Base-by-base conservation (phyloP, 345 rosid species). In the Arabis hirsuta region DNA sequence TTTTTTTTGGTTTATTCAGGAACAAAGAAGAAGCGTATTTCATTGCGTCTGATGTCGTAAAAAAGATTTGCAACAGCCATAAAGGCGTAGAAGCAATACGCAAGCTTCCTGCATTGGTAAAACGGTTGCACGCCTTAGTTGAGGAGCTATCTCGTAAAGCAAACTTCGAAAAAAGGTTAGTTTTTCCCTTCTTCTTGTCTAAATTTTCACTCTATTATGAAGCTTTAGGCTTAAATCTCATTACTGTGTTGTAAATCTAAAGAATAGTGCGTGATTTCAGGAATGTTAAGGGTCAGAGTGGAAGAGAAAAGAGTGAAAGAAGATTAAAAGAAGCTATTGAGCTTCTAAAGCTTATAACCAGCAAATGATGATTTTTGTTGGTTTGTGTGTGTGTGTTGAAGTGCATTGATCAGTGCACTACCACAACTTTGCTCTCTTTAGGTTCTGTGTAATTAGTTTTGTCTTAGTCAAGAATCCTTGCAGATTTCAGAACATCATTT, bases 1-100 rank as follows among this genome's bases (percentile, higher is more conserved):
- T 65, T 20, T 77, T 65, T 16, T 16, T 16, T 16, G 16, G 16
- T 16, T 16, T 16, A 16, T 16, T 45, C 82, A 94, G 99, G 89
- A 95, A 87, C 87, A 91, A 90, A 80, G 99, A 94, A 58, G 92
- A 91, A 60, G 90, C 89, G 12, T 89, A 80, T 67, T 95, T 89
- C 74, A 83, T 88, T 52, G 96, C 93, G 51, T 76, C 87, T 32
- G 87, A 85, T 59, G 79, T 91, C 66, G 39, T 91, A 80, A 88
- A 80, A 80, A 89, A 80, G 84, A 88, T 94, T 9, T 84, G 91
- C 69, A 77, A 63, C 4, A 81, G 75, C 20, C 68, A 38, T 7
- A 81, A 82, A 77, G 96, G 96, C 34, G 66, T 68, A 12, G 82
- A 82, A 65, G 78, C 84, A 45, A 60, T 91, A 67, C 78, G 73